These are phyloP conservation scores for Pseudozyma sp. DNA, from an alignment of 1,284 basidiomycete species.

Conservation along the genomic window DNA sequence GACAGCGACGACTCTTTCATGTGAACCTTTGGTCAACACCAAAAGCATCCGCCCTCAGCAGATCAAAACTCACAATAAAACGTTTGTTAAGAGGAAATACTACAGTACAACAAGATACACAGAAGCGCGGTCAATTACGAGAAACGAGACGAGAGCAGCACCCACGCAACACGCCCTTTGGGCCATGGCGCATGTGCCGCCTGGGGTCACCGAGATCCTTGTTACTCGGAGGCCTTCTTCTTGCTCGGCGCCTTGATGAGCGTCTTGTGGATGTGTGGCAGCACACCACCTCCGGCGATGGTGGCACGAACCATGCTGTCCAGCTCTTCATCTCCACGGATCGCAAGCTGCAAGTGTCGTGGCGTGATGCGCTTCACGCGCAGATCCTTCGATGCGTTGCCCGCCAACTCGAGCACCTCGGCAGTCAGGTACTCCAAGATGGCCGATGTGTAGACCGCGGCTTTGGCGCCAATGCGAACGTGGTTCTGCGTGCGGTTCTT, in stretches of 20 bases:
- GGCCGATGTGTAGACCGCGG: slow-evolving; percentile 89
- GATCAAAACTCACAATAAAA: neutral
- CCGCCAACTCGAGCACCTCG: slow-evolving; percentile 91
- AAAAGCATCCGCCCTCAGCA: neutral
- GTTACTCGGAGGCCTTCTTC: slow-evolving; percentile 46
- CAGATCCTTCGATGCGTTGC: slow-evolving; percentile 95
- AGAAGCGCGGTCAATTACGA: slow-evolving; percentile 17
- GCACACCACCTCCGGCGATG: slow-evolving; percentile 83
- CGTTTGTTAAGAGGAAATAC: slow-evolving; percentile 19
- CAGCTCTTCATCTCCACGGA: slow-evolving; percentile 94
- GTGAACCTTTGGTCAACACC: slow-evolving; percentile 18
- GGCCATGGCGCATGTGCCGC: neutral
- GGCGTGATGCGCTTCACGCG: slow-evolving; percentile 96
- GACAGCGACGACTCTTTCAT: slow-evolving; percentile 65
- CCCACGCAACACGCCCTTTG: neutral
- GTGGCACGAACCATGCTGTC: slow-evolving; percentile 73
- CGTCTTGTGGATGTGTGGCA: slow-evolving; percentile 94
- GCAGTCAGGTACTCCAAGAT: slow-evolving; percentile 91
- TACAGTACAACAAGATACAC: slow-evolving; percentile 47
- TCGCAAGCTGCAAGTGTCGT: slow-evolving; percentile 89
- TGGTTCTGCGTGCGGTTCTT: slow-evolving; percentile 93
- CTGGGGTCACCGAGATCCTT: neutral
- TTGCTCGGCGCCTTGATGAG: slow-evolving; percentile 58
- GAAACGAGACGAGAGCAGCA: slow-evolving; percentile 24
- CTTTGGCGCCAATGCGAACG: slow-evolving; percentile 90